Percentiles rank a stretch among this genome's conserved stretches.
Conservation (phyloP, 208 protist genomes). For the Leptomonas pyrrhocoris region DNA sequence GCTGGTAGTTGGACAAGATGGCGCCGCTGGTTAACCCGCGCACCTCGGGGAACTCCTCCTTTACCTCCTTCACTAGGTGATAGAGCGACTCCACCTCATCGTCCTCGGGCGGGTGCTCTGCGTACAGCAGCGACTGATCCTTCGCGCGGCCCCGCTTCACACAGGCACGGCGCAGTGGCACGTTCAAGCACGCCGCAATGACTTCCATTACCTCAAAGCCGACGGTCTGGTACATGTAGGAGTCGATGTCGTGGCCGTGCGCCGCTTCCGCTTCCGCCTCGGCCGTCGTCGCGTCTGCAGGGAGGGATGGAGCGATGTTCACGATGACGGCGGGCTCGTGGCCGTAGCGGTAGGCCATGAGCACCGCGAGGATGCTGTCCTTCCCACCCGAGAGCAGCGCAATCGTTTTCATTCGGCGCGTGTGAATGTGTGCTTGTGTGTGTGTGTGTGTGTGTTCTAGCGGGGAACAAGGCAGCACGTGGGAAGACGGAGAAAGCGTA, state of each 20-base stretch:
- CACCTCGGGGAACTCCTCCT: conserved; percentile 86
- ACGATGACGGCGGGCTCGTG: conserved; percentile 96
- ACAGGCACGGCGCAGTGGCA: conserved; percentile 91
- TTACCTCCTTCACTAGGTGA: conserved; percentile 87
- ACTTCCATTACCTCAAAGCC: conserved; percentile 92
- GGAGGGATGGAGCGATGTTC: conserved; percentile 86
- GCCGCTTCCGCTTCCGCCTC: conserved; percentile 8
- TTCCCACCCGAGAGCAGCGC: conserved; percentile 98
- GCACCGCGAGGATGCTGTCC: conserved; percentile 95
- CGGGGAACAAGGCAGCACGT: not conserved
- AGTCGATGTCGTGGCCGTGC: conserved; percentile 94
- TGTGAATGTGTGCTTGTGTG: not conserved
- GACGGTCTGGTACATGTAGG: conserved; percentile 99
- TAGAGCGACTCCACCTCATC: conserved; percentile 99
- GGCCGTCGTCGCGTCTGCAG: conserved; percentile 3
- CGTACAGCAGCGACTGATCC: conserved; percentile 87
- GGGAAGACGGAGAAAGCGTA: not conserved
- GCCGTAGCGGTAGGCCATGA: conserved; percentile 95
- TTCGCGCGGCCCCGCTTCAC: conserved; percentile 78
- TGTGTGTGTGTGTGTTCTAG: conserved; percentile 14
- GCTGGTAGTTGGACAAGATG: conserved; percentile 98
- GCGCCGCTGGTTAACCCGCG: conserved; percentile 96
- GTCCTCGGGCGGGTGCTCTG: conserved; percentile 37
- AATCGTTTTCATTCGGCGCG: conserved; percentile 95
- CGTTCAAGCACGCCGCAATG: conserved; percentile 89